These are phyloP conservation scores for Lachnellula occidentalis DNA, from an alignment of 2,329 filamentous ascomycete species.

Conservation along the genomic window DNA sequence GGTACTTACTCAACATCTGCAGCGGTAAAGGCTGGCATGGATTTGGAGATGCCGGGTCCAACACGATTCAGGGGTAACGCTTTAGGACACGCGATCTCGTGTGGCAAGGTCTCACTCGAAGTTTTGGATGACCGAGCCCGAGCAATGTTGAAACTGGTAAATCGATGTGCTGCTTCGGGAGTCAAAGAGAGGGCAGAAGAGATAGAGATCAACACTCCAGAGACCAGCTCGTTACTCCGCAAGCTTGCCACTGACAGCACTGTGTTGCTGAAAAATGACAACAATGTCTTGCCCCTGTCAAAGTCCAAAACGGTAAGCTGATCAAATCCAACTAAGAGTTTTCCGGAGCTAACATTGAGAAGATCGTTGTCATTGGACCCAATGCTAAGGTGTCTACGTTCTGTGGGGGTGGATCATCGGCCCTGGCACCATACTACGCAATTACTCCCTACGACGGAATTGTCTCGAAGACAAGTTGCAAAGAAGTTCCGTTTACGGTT, in stretches of 20 bases:
- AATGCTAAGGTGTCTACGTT: slow-evolving; percentile 53
- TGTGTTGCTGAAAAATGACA: slow-evolving; percentile 61
- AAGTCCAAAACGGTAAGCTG: slow-evolving; percentile 50
- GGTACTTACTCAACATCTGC: slow-evolving; percentile 51
- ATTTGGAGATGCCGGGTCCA: slow-evolving; percentile 57
- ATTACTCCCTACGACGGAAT: slow-evolving; percentile 71
- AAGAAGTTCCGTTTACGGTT: slow-evolving; percentile 46
- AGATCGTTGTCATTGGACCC: slow-evolving; percentile 51
- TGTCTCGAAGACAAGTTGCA: slow-evolving; percentile 41
- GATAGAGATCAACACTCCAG: slow-evolving; percentile 27
- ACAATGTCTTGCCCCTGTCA: slow-evolving; percentile 47
- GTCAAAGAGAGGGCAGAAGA: slow-evolving; percentile 25
- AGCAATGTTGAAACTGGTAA: slow-evolving; percentile 24
- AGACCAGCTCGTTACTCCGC: slow-evolving; percentile 42
- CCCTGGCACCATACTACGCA: slow-evolving; percentile 37
- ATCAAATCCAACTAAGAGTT: background rate
- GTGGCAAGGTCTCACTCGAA: slow-evolving; percentile 21
- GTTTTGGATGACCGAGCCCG: slow-evolving; percentile 25
- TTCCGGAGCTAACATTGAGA: background rate
- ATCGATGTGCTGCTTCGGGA: slow-evolving; percentile 33
- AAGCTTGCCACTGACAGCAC: slow-evolving; percentile 54
- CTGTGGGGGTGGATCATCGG: slow-evolving; percentile 29
- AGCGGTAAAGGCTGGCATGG: slow-evolving; percentile 46
- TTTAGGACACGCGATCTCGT: slow-evolving; percentile 20
- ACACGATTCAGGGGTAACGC: slow-evolving; percentile 25